phyloP scores from a whole-genome alignment of 352 stramenopile genomes.

The Globisporangium orthogonon region DNA sequence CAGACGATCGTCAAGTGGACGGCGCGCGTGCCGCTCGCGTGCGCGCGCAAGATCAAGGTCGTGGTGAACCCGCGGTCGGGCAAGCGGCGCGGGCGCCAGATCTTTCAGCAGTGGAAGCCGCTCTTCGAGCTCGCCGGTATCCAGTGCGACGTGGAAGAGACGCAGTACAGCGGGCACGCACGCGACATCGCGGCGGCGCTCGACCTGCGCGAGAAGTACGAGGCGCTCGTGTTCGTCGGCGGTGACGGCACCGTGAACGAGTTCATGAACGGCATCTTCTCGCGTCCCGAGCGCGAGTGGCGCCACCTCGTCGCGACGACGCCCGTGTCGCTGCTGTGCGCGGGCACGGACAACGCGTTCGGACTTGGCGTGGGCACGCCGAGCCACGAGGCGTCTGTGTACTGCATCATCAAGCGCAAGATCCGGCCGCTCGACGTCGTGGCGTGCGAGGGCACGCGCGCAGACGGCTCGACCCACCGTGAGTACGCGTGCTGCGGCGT shows the following conservation, averaged over 20 bases:
- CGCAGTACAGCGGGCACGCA: slow-evolving; percentile 61
- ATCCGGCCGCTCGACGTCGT: slow-evolving; percentile 72
- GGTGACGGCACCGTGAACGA: slow-evolving; percentile 79
- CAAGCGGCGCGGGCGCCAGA: slow-evolving; percentile 46
- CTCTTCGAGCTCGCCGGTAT: slow-evolving; percentile 61
- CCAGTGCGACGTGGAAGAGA: slow-evolving; percentile 72
- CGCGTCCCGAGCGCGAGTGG: slow-evolving; percentile 63
- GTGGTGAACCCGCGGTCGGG: slow-evolving; percentile 76
- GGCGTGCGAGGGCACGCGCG: slow-evolving; percentile 38
- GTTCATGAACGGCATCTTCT: slow-evolving; percentile 81
- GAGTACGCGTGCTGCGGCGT: slow-evolving; percentile 75
- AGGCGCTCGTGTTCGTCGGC: slow-evolving; percentile 72
- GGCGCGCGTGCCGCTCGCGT: slow-evolving; percentile 49
- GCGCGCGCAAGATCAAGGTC: slow-evolving; percentile 58
- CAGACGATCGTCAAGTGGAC: slow-evolving; percentile 63
- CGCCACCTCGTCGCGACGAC: slow-evolving; percentile 65
- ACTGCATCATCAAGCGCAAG: slow-evolving; percentile 80
- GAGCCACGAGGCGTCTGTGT: slow-evolving; percentile 55
- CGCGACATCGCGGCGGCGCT: slow-evolving; percentile 62
- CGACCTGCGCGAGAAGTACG: slow-evolving; percentile 53
- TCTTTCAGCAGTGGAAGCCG: slow-evolving; percentile 52
- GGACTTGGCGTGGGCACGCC: slow-evolving; percentile 62
- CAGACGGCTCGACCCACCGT: slow-evolving; percentile 37
- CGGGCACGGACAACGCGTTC: slow-evolving; percentile 76
- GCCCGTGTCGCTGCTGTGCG: slow-evolving; percentile 60